phyloP scores from a whole-genome alignment of 2,329 filamentous ascomycete species.

The Clonostachys solani region DNA sequence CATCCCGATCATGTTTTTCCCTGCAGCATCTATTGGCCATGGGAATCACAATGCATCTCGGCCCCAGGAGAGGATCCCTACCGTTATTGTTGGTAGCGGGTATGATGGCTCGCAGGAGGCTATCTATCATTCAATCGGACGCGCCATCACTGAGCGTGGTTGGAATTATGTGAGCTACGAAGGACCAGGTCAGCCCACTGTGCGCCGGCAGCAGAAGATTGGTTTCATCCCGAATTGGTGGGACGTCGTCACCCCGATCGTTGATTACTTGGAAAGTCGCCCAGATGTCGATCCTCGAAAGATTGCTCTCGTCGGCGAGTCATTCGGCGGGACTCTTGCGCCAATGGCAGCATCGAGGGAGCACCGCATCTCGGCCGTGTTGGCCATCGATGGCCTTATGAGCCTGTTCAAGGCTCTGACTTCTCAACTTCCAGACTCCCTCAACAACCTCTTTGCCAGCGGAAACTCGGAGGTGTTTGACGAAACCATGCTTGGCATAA shows the following conservation, averaged over 20 bases:
- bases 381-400: slow-evolving; percentile 32
- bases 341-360: slow-evolving; percentile 37
- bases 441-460: slow-evolving; percentile 1
- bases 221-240: slow-evolving; percentile 42
- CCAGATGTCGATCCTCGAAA: slow-evolving; percentile 5
- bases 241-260: slow-evolving; percentile 28
- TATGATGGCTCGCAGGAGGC: slow-evolving; percentile 40
- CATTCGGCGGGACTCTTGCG: slow-evolving; percentile 33
- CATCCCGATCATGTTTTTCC: slow-evolving; percentile 27
- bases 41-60: too few species aligned
- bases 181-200: slow-evolving; percentile 36
- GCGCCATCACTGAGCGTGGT: slow-evolving; percentile 27
- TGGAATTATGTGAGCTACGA: slow-evolving; percentile 39
- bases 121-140: slow-evolving; percentile 27
- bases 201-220: slow-evolving; percentile 30
- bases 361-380: slow-evolving; percentile 30
- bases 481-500: too few species aligned
- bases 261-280: slow-evolving; percentile 24
- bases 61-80: slow-evolving; percentile 17
- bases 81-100: slow-evolving; percentile 33
- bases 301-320: slow-evolving; percentile 30
- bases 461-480: too few species aligned
- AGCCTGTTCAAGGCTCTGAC: slow-evolving; percentile 8
- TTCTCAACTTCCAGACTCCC: slow-evolving; percentile 3
- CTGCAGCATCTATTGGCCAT: slow-evolving; percentile 3